phyloP scores from a whole-genome alignment of 345 rosid genomes.

The Corymbia maculata region DNA sequence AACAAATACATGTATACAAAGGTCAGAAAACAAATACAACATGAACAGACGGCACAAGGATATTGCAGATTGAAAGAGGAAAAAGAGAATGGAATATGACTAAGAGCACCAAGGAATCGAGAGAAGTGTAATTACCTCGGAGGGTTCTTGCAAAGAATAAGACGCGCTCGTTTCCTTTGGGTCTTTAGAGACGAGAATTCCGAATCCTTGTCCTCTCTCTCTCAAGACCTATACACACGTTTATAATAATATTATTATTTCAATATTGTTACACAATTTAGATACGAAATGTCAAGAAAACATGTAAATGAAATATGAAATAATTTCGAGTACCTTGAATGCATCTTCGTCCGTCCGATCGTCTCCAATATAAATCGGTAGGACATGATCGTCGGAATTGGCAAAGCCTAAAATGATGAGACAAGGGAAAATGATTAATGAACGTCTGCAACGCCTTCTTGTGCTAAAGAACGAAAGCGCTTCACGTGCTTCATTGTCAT shows the following conservation, averaged over 20 bases:
- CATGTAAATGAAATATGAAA: neutral
- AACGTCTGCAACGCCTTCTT: neutral
- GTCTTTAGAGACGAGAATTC: conserved; percentile 79
- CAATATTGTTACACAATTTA: neutral
- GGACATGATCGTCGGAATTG: conserved; percentile 48
- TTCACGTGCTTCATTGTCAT: neutral
- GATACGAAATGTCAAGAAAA: neutral
- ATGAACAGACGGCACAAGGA: neutral
- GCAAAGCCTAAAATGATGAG: conserved; percentile 38
- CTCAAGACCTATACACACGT: conserved; percentile 43
- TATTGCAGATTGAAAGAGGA: neutral
- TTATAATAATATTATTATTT: neutral
- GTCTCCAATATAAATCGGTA: conserved; percentile 91
- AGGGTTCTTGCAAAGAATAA: conserved; percentile 77
- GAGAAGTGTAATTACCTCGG: conserved; percentile 38
- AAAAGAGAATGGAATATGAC: neutral
- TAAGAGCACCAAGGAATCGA: neutral
- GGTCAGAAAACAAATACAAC: neutral
- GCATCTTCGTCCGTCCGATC: conserved; percentile 97
- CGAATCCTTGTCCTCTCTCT: conserved; percentile 72
- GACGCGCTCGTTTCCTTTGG: conserved; percentile 87
- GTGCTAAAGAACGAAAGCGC: neutral
- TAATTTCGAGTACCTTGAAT: conserved; percentile 45
- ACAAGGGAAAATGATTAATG: neutral
- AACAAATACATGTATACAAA: neutral